These are phyloP conservation scores for Thermochaetoides thermophila DNA, from an alignment of 495 filamentous ascomycete genomes.

Conservation along the genomic window DNA sequence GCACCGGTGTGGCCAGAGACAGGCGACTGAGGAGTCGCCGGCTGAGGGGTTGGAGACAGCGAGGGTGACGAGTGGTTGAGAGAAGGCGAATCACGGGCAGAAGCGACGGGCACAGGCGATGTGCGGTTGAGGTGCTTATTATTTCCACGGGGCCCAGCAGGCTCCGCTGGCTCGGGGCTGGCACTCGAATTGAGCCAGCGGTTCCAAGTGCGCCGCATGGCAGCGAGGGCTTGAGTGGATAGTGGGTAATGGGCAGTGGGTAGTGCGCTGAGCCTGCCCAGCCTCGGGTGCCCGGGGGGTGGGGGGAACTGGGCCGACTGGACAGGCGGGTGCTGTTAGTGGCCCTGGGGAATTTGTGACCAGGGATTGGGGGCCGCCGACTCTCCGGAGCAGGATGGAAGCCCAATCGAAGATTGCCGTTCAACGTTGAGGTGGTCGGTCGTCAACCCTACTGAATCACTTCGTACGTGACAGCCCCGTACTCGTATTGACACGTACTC, in stretches of 20 bases:
- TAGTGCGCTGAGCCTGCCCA: conserved; percentile 9
- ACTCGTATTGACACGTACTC: too few relatives aligned
- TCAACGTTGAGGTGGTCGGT: too few relatives aligned
- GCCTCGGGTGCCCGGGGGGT: conserved; percentile 12
- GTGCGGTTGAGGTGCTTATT: conserved; percentile 23
- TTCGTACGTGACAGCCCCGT: too few relatives aligned
- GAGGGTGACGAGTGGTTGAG: conserved; percentile 20
- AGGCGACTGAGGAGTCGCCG: conserved; percentile 23
- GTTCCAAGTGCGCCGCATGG: conserved; percentile 17
- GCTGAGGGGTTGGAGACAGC: conserved; percentile 24
- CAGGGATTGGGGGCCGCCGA: too few relatives aligned
- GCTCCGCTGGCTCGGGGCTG: conserved; percentile 13
- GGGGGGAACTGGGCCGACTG: too few relatives aligned
- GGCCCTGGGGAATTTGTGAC: too few relatives aligned
- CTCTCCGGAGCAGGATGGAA: too few relatives aligned
- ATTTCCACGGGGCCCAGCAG: conserved; percentile 13
- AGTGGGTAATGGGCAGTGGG: too few relatives aligned
- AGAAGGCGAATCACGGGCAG: conserved; percentile 17
- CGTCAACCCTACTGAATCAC: too few relatives aligned
- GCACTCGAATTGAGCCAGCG: conserved; percentile 17
- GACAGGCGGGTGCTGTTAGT: too few relatives aligned
- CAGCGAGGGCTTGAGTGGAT: conserved; percentile 15
- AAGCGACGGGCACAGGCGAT: conserved; percentile 15
- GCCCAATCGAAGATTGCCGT: too few relatives aligned
- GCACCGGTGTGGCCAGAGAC: conserved; percentile 22